phyloP scores from a whole-genome alignment of 2,329 filamentous ascomycete species.

The Stachybotrys elegans region DNA sequence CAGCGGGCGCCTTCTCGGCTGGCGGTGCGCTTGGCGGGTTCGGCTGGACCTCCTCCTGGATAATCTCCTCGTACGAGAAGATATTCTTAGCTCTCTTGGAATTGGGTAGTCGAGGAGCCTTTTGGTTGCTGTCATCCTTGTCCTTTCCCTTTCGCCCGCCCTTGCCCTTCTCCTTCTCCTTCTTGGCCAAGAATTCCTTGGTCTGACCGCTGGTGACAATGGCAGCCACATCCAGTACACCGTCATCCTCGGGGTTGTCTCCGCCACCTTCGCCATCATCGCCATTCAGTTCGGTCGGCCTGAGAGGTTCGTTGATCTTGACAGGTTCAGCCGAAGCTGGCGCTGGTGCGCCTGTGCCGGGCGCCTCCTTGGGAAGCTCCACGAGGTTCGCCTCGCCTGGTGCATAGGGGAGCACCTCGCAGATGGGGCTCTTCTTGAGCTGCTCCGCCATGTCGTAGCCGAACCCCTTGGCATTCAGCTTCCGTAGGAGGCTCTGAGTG shows the following conservation, averaged over 20 bases:
- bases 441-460: slow-evolving; percentile 65
- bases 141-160: slow-evolving; percentile 54
- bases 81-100: slow-evolving; percentile 63
- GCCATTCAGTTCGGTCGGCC: slow-evolving; percentile 20
- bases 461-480: slow-evolving; percentile 58
- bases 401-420: slow-evolving; percentile 59
- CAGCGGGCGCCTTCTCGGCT: slow-evolving; percentile 23
- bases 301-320: slow-evolving; percentile 21
- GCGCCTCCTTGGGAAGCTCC: slow-evolving; percentile 42
- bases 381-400: slow-evolving; percentile 38
- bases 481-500: slow-evolving; percentile 65
- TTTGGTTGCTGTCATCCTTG: slow-evolving; percentile 46
- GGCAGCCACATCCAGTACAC: slow-evolving; percentile 76
- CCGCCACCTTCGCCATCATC: slow-evolving; percentile 38
- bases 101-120: slow-evolving; percentile 61
- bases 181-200: slow-evolving; percentile 75
- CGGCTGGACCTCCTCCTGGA: slow-evolving; percentile 45
- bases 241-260: slow-evolving; percentile 53
- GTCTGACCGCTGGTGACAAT: slow-evolving; percentile 80
- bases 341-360: slow-evolving; percentile 15
- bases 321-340: slow-evolving; percentile 24
- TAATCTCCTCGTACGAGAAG: slow-evolving; percentile 69
- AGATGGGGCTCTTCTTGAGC: slow-evolving; percentile 61
- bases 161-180: slow-evolving; percentile 74
- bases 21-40: slow-evolving; percentile 13